Percentiles rank a stretch among this genome's conserved stretches.
These are phyloP conservation scores for Dothistroma pini DNA, from an alignment of 2,329 filamentous ascomycete genomes.

Conservation along the genomic window DNA sequence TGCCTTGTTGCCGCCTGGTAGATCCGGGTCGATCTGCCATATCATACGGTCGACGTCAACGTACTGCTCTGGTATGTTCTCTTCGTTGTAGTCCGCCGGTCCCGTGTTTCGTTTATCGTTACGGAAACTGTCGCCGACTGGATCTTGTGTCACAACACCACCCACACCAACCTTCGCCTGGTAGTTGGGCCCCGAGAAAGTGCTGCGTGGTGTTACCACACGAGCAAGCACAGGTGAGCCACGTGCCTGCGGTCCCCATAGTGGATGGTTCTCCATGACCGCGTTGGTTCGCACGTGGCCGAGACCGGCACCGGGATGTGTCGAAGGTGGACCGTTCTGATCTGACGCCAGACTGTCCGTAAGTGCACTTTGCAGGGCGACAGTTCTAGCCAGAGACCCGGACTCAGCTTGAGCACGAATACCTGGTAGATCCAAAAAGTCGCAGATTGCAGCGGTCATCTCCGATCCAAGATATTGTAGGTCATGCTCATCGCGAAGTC, in stretches of 20 bases:
- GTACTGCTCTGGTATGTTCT: slow-evolving; percentile 35
- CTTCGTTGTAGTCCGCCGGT: neutral
- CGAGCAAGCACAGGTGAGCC: slow-evolving; percentile 55
- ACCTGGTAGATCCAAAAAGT: slow-evolving; percentile 52
- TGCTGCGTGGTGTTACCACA: slow-evolving; percentile 49
- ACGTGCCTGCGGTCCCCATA: slow-evolving; percentile 55
- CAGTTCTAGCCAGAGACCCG: slow-evolving; percentile 6
- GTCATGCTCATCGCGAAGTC: slow-evolving; percentile 48
- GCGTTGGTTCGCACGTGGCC: slow-evolving; percentile 57
- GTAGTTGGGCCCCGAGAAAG: slow-evolving; percentile 32
- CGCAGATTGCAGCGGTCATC: slow-evolving; percentile 51
- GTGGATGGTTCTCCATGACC: slow-evolving; percentile 56
- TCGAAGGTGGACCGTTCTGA: slow-evolving; percentile 52
- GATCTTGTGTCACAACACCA: slow-evolving; percentile 42
- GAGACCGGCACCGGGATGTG: slow-evolving; percentile 63
- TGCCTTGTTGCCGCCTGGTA: slow-evolving; percentile 51
- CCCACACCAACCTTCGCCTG: slow-evolving; percentile 43
- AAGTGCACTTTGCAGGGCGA: slow-evolving; percentile 23
- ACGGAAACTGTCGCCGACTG: neutral
- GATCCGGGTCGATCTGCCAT: slow-evolving; percentile 41
- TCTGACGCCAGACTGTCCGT: slow-evolving; percentile 10
- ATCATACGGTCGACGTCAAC: slow-evolving; percentile 41
- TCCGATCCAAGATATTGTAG: slow-evolving; percentile 46
- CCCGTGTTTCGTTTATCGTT: neutral
- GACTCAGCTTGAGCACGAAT: slow-evolving; percentile 1